phyloP scores from a whole-genome alignment of 495 filamentous ascomycete genomes.

The Trypethelium eluteriae region DNA sequence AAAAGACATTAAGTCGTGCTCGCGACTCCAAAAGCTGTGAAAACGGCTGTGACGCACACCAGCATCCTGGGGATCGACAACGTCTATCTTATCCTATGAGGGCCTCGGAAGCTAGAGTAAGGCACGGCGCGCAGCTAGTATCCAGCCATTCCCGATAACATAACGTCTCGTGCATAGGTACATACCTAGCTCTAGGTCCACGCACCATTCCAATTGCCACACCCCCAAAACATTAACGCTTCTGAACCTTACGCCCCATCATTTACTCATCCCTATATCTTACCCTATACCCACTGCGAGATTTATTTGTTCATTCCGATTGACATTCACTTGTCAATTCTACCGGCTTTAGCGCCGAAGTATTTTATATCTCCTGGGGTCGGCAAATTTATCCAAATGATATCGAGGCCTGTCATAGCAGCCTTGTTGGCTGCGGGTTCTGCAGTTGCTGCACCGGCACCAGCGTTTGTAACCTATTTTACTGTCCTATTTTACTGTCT shows the following conservation, averaged over 20 bases:
- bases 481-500: background rate
- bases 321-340: constrained; percentile 1
- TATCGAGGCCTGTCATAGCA: background rate
- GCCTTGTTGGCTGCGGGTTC: background rate
- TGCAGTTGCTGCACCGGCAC: background rate
- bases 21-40: background rate
- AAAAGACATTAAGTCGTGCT: background rate
- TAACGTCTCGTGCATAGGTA: background rate
- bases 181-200: background rate
- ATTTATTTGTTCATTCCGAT: background rate
- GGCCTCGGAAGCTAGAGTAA: background rate
- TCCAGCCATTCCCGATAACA: constrained; percentile 12
- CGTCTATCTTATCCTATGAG: background rate
- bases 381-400: background rate
- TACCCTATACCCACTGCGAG: background rate
- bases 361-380: background rate
- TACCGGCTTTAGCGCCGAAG: background rate
- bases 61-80: background rate
- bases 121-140: constrained; percentile 1
- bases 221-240: background rate
- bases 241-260: background rate
- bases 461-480: background rate
- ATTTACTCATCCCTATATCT: background rate
- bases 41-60: background rate
- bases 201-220: constrained; percentile 3